Base-by-base conservation (phyloP, 441 rosid genomes). In the Syzygium syzygioides region DNA sequence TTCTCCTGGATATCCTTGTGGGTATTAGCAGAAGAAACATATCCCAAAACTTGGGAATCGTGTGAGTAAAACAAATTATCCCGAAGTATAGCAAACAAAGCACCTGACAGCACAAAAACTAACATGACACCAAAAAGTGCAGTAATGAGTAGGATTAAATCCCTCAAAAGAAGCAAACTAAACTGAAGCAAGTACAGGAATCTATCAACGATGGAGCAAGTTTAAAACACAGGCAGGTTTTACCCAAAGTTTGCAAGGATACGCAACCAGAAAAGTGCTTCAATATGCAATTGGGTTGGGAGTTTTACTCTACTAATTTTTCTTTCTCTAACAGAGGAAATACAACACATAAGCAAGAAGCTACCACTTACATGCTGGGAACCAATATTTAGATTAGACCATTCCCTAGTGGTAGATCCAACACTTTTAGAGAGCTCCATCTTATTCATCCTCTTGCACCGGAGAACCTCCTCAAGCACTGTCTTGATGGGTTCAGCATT, bases 361-460 rank as follows among this genome's bases (percentile, higher is more conserved):
- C 52, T 76, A 76, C 83, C 28, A 76, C 83, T 76, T 76, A 76
- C 83, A 41, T 76, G 83, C 83, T 41, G 83, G 68, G 62, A 56
- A 86, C 85, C 53, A 86, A 86, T 19, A 89, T 59, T 89, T 86
- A 91, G 84, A 92, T 93, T 91, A 80, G 95, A 93, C 93, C 93
- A 92, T 88, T 94, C 95, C 91, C 92, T 79, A 76, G 94, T 86
- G 88, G 89, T 90, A 87, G 93, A 92, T 89, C 89, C 93, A 87
- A 88, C 91, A 86, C 91, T 94, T 92, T 87, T 90, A 86, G 94
- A 93, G 89, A 94, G 91, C 87, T 93, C 95, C 89, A 91, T 80
- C 90, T 95, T 97, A 91, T 94, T 93, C 93, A 96, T 91, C 91
- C 91, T 93, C 95, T 98, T 98, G 91, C 91, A 93, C 89, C 90